Conservation (phyloP, 225 moss, liverwort and hornwort species). For the Ulota crispa region DNA sequence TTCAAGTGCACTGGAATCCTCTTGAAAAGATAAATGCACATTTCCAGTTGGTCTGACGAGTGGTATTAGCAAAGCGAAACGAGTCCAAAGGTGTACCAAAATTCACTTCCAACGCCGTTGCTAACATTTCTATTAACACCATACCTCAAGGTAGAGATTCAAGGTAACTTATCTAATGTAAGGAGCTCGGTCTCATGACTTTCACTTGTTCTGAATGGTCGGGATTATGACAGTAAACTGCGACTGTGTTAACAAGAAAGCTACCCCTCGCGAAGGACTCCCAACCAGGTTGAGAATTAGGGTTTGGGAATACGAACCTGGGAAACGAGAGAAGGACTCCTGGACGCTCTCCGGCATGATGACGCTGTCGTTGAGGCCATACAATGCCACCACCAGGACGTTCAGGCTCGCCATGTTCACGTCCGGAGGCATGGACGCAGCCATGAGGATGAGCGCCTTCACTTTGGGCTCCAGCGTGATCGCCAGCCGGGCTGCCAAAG, state of each 20-base stretch:
- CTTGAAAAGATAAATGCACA: neutral
- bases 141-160: neutral
- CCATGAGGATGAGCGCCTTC: slow-evolving; percentile 50
- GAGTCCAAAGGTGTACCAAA: too few species aligned
- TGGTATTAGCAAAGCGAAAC: too few species aligned
- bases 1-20: neutral
- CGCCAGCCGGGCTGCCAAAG: slow-evolving; percentile 43
- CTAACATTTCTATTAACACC: too few species aligned
- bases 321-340: slow-evolving; percentile 44
- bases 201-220: neutral
- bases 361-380: neutral
- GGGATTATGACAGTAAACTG: neutral
- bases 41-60: too few species aligned
- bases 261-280: neutral
- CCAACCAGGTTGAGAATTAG: neutral
- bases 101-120: too few species aligned
- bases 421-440: slow-evolving; percentile 23
- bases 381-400: neutral
- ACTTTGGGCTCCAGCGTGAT: slow-evolving; percentile 48
- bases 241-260: neutral
- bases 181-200: neutral
- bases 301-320: slow-evolving; percentile 15
- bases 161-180: too few species aligned
- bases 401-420: slow-evolving; percentile 1
- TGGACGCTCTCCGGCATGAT: slow-evolving; percentile 11